Evolutionary conservation across 495 filamentous ascomycete genomes (phyloP), one percentile per base, ranked within the genome.

Genomic region (Hypoxylon lienhwacheense): DNA sequence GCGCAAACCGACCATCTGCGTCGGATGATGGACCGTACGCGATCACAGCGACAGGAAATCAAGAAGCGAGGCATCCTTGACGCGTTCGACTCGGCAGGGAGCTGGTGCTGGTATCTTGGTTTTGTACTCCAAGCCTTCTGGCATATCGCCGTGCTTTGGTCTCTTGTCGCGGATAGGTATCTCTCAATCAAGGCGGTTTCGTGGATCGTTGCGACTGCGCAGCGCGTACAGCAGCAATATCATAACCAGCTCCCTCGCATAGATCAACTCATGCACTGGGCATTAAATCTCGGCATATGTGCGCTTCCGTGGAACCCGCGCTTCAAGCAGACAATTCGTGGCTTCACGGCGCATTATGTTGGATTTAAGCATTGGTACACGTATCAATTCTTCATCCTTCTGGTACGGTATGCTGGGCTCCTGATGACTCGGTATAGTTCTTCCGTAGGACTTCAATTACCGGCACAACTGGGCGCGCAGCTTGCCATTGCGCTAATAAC

Each of bases 221-320:
- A 47, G 39, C 51, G 24, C 65, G 71, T 53, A 17, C 72, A 55
- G 63, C 67, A 48, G 62, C 72, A 31, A 21, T 36, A 19, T 28
- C 15, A 54, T 17, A 19, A 29, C 1, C 8, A 41, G 15, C 46
- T 73, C 16, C 71, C 71, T 21, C 46, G 53, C 8, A 15, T 67
- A 4, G 67, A 73, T 47, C 47, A 43, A 59, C 50, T 82, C 69
- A 53, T 76, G 61, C 25, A 53, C 65, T 71, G 70, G 77, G 73
- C 71, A 11, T 70, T 86, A 19, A 51, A 77, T 15, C 67, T 79
- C 2, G 81, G 80, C 17, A 53, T 85, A 19, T 56, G 81, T 4
- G 79, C 85, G 1, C 66, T 84, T 8, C 90, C 86, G 82, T 95
- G 88, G 86, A 91, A 91, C 55, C 87, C 87, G 5, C 80, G 78